These are phyloP conservation scores for Vaccinium macrocarpon DNA, from an alignment of 148 eudicot species.

Conservation along the genomic window DNA sequence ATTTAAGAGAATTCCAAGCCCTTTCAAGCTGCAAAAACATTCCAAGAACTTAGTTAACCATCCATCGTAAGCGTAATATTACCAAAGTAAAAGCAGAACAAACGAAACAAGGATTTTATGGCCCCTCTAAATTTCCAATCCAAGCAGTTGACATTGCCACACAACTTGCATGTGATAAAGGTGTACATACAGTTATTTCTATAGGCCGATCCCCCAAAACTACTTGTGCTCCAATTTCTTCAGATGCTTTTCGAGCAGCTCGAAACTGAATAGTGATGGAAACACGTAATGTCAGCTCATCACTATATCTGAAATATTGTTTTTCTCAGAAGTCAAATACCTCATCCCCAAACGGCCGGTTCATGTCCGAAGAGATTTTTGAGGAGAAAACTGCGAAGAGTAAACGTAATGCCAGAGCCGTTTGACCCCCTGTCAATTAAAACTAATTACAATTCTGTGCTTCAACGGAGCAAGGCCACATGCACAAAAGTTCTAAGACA, in stretches of 20 bases:
- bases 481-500: neutral
- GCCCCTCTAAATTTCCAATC: neutral
- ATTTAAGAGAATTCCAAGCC: constrained; percentile 84
- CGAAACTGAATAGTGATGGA: constrained; percentile 58
- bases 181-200: constrained; percentile 72
- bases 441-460: neutral
- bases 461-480: neutral
- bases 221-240: constrained; percentile 85
- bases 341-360: constrained; percentile 95
- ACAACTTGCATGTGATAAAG: neutral
- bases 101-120: neutral
- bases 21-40: constrained; percentile 71
- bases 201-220: constrained; percentile 98
- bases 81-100: neutral
- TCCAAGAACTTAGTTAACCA: neutral
- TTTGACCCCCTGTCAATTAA: constrained; percentile 74
- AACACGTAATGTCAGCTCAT: neutral
- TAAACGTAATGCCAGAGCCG: constrained; percentile 79
- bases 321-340: constrained; percentile 26
- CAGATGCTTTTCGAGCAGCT: constrained; percentile 80
- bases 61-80: neutral
- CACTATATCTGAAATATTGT: neutral
- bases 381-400: constrained; percentile 80
- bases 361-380: constrained; percentile 63
- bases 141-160: neutral